phyloP scores from a whole-genome alignment of 1,284 basidiomycete genomes.

The Earliella scabrosa region DNA sequence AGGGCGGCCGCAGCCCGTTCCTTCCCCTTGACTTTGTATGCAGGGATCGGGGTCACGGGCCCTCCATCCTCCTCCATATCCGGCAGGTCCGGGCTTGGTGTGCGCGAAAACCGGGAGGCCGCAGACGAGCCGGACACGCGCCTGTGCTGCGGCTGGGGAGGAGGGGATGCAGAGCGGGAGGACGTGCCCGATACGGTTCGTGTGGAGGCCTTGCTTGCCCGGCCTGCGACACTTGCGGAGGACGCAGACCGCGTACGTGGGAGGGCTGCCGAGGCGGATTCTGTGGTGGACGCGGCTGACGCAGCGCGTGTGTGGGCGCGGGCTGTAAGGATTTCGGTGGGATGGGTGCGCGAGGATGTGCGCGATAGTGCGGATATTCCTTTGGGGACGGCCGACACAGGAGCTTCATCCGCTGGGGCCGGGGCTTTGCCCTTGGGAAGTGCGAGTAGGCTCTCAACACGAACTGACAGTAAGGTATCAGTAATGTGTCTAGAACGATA shows the following conservation, averaged over 20 bases:
- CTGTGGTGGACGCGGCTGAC: conserved; percentile 4
- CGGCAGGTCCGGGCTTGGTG: conserved; percentile 60
- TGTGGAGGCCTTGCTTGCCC: conserved; percentile 21
- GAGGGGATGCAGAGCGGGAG: conserved; percentile 10
- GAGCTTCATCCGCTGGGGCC: conserved; percentile 3
- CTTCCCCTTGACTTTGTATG: conserved; percentile 34
- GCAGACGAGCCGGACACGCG: conserved; percentile 22
- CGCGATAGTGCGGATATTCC: conserved; percentile 20
- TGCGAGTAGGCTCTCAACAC: conserved; percentile 30
- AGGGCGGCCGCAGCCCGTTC: conserved; percentile 42
- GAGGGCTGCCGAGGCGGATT: conserved; percentile 22
- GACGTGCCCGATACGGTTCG: conserved; percentile 3
- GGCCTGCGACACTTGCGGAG: conserved; percentile 18
- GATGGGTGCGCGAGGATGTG: conserved; percentile 14
- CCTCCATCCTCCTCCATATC: conserved; percentile 35
- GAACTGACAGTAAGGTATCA: conserved; percentile 17
- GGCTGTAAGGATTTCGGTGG: conserved; percentile 1
- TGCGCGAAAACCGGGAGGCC: conserved; percentile 36
- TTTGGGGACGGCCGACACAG: conserved; percentile 13
- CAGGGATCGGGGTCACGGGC: conserved; percentile 48
- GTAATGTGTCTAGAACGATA: too few species aligned
- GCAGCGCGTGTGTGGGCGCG: conserved; percentile 15
- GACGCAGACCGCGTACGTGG: conserved; percentile 27
- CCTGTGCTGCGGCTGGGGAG: conserved; percentile 8
- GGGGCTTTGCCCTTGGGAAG: conserved; percentile 27